A percentile compares a stretch with the other conserved stretches of the same genome.
phyloP scores from a whole-genome alignment of 352 stramenopile species.

The Globisporangium parvum region DNA sequence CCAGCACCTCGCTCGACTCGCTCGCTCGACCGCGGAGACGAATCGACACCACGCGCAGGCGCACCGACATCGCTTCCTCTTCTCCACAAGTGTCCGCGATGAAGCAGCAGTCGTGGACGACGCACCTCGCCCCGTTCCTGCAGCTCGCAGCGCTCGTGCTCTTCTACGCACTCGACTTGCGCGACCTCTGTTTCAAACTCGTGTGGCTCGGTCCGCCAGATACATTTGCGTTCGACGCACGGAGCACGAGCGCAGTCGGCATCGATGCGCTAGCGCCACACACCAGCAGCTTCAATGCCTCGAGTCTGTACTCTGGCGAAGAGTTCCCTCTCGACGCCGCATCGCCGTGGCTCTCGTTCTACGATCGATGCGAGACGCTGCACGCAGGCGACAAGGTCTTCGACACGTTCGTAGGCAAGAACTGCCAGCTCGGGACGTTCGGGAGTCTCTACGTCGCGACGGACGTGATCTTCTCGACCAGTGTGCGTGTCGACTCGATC shows the following conservation, averaged over 20 bases:
- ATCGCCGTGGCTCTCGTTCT: conserved; percentile 26
- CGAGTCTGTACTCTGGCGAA: conserved; percentile 11
- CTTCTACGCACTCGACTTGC: conserved; percentile 29
- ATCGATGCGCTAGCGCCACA: conserved; percentile 10
- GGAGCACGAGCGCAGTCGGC: conserved; percentile 6
- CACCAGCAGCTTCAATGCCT: conserved; percentile 10
- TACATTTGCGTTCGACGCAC: conserved; percentile 18
- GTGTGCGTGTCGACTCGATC: conserved; percentile 40
- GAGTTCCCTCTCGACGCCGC: conserved; percentile 4
- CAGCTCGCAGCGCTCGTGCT: conserved; percentile 18
- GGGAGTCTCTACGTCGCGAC: conserved; percentile 8
- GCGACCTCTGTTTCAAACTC: conserved; percentile 27
- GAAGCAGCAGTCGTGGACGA: conserved; percentile 4
- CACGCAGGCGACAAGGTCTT: conserved; percentile 10
- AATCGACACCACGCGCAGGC: too few relatives aligned
- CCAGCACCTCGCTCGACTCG: too few relatives aligned
- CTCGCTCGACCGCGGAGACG: too few relatives aligned
- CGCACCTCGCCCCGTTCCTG: conserved; percentile 13
- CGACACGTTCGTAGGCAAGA: conserved; percentile 12
- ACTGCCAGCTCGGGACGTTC: conserved; percentile 19
- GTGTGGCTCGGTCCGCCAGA: conserved; percentile 23
- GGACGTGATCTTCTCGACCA: conserved; percentile 36
- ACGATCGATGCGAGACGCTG: conserved; percentile 22
- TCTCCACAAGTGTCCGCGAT: not conserved
- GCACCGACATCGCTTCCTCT: too few relatives aligned